Evolutionary conservation across 768 basidiomycete genomes (phyloP).

Genomic region (Lenzites betulinus): DNA sequence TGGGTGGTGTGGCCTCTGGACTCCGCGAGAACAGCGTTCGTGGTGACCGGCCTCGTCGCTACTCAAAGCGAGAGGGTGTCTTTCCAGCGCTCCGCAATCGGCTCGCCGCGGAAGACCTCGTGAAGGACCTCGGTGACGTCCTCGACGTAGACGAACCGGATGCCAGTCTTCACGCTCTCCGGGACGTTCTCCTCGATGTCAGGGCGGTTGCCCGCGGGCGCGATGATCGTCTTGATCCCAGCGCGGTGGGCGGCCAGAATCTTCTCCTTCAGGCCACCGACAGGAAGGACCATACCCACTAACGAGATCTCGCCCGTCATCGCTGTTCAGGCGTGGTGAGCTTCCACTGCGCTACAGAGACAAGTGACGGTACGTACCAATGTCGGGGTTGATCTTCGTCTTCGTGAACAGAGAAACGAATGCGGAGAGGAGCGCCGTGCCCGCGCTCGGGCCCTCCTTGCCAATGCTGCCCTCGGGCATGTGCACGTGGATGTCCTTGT

Average conservation of each 20-base stretch:
- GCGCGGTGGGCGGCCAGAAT: constrained; percentile 96
- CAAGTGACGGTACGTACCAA: constrained; percentile 57
- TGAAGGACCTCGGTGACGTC: constrained; percentile 87
- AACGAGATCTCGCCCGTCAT: constrained; percentile 99
- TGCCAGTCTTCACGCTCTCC: constrained; percentile 92
- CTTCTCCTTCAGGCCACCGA: constrained; percentile 96
- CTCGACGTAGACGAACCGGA: constrained; percentile 94
- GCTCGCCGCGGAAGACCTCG: constrained; percentile 77
- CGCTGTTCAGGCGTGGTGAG: constrained; percentile 45
- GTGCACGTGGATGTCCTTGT: constrained; percentile 91
- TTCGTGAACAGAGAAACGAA: constrained; percentile 91
- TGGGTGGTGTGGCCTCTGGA: background rate
- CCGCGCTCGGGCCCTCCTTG: constrained; percentile 96
- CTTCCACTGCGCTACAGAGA: background rate
- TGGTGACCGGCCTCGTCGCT: background rate
- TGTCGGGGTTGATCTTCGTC: constrained; percentile 81
- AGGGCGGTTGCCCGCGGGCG: constrained; percentile 84
- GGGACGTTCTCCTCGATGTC: constrained; percentile 99
- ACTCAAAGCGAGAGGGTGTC: constrained; percentile 47
- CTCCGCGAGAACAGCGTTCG: background rate
- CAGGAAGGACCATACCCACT: constrained; percentile 93
- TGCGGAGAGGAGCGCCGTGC: constrained; percentile 89
- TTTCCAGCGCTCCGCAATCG: constrained; percentile 64
- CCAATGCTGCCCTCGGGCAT: constrained; percentile 95
- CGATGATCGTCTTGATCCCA: constrained; percentile 90